These are phyloP conservation scores for Ambrosiella beaveri DNA, from an alignment of 2,329 filamentous ascomycete species.

Conservation along the genomic window DNA sequence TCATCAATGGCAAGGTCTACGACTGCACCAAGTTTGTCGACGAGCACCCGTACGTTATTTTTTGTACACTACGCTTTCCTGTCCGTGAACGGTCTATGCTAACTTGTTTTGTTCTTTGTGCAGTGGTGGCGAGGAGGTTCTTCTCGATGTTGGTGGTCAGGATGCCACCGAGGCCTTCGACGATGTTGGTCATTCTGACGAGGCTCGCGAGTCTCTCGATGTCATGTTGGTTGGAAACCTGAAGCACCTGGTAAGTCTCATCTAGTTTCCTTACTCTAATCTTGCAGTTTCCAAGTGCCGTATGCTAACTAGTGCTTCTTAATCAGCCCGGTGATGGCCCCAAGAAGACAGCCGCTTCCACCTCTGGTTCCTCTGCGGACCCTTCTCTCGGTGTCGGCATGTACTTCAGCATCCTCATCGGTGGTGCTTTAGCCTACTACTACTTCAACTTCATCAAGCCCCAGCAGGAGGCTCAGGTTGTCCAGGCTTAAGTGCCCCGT, in stretches of 20 bases:
- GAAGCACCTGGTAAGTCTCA: constrained; percentile 56
- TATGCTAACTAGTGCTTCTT: background rate
- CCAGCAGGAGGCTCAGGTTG: constrained; percentile 18
- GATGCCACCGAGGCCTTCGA: constrained; percentile 97
- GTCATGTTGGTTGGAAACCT: constrained; percentile 56
- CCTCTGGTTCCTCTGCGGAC: constrained; percentile 30
- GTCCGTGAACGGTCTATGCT: background rate
- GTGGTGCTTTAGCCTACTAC: constrained; percentile 59
- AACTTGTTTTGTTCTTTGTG: constrained; percentile 6
- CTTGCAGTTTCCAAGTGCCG: background rate
- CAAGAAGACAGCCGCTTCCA: constrained; percentile 35
- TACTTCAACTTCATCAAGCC: constrained; percentile 71
- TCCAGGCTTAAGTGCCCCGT: constrained; percentile 19
- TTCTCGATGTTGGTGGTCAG: constrained; percentile 89
- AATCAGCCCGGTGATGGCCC: constrained; percentile 58
- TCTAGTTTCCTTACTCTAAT: background rate
- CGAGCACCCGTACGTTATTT: constrained; percentile 65
- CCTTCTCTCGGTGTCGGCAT: constrained; percentile 56
- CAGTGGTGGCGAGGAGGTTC: constrained; percentile 94
- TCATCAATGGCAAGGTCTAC: constrained; percentile 96
- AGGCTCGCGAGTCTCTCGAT: constrained; percentile 85
- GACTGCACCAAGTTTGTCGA: constrained; percentile 76
- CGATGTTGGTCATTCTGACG: constrained; percentile 97
- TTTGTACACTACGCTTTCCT: constrained; percentile 1
- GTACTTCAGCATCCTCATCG: constrained; percentile 65